A percentile compares a stretch with the other conserved stretches of the same genome.
Evolutionary conservation across 257 asterid genomes (phyloP).

Genomic region (Craterostigma plantagineum): DNA sequence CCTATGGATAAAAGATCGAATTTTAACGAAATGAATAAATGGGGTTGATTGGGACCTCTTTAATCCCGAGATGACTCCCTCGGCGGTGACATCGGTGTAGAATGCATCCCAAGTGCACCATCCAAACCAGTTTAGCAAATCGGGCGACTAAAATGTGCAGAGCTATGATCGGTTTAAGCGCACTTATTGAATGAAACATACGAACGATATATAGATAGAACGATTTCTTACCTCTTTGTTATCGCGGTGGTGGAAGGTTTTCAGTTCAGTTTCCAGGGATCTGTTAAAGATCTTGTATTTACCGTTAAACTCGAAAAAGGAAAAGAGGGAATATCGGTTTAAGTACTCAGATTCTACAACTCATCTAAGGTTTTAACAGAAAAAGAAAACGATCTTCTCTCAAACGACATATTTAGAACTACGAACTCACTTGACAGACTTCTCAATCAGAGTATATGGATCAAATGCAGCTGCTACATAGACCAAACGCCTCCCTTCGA

Average conservation of each 20-base stretch:
- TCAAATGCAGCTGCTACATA: constrained; percentile 82
- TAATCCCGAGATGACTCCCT: constrained; percentile 73
- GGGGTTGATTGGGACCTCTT: constrained; percentile 27
- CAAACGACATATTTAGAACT: too few relatives aligned
- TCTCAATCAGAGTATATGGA: constrained; percentile 76
- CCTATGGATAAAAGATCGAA: too few relatives aligned
- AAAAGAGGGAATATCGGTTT: too few relatives aligned
- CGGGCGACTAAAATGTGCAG: constrained; percentile 54
- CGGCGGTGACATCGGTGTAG: constrained; percentile 69
- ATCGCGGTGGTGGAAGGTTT: constrained; percentile 71
- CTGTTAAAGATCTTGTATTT: too few relatives aligned
- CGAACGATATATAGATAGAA: background rate
- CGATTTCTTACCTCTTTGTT: constrained; percentile 66
- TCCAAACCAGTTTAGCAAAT: constrained; percentile 89
- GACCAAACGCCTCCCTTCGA: constrained; percentile 72
- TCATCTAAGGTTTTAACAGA: too few relatives aligned
- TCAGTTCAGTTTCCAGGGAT: constrained; percentile 49
- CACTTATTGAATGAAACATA: background rate
- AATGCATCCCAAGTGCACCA: constrained; percentile 99
- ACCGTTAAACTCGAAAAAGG: too few relatives aligned
- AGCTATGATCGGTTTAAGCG: background rate
- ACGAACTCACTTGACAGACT: constrained; percentile 60
- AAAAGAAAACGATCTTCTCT: too few relatives aligned
- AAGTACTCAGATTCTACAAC: too few relatives aligned
- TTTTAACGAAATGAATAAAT: too few relatives aligned